Evolutionary conservation across 2,329 filamentous ascomycete genomes (phyloP), one percentile per base, ranked within the genome.

Genomic region (Pseudopithomyces maydicus): DNA sequence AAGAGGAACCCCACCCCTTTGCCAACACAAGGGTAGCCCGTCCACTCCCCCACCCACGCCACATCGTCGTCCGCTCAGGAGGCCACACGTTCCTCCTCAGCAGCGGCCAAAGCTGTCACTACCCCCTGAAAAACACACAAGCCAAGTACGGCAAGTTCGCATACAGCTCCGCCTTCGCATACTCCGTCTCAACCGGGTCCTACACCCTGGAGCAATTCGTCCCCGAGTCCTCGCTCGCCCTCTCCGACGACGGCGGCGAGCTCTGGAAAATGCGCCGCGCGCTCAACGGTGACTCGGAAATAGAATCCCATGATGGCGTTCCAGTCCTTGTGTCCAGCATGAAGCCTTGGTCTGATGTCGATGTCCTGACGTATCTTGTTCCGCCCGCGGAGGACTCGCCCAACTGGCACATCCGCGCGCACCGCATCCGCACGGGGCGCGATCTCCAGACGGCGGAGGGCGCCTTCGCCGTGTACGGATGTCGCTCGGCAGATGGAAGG

Each of bases 121-220:
- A 93, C 70, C 88, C 90, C 0, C 88, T 93, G 80, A 90, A 90
- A 74, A 90, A 88, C 52, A 91, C 90, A 0, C 90, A 93, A 72
- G 89, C 90, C 59, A 93, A 93, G 69, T 93, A 93, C 73, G 90
- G 90, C 45, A 84, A 86, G 57, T 92, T 93, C 70, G 89, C 89
- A 6, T 93, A 93, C 76, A 90, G 86, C 68, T 88, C 88, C 51
- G 85, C 88, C 0, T 93, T 90, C 72, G 89, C 83, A 19, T 93
- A 92, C 77, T 90, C 88, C 0, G 90, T 92, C 0, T 89, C 90
- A 0, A 90, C 90, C 0, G 90, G 90, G 0, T 83, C 87, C 17
- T 90, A 91, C 73, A 88, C 88, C 0, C 83, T 93, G 1, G 89
- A 92, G 72, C 90, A 92, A 68, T 90, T 88, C 69, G 88, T 90